Evolutionary conservation across 1,139 yeast species (phyloP), one percentile per base, ranked within the genome.

Genomic region (Candida mesenterica): DNA sequence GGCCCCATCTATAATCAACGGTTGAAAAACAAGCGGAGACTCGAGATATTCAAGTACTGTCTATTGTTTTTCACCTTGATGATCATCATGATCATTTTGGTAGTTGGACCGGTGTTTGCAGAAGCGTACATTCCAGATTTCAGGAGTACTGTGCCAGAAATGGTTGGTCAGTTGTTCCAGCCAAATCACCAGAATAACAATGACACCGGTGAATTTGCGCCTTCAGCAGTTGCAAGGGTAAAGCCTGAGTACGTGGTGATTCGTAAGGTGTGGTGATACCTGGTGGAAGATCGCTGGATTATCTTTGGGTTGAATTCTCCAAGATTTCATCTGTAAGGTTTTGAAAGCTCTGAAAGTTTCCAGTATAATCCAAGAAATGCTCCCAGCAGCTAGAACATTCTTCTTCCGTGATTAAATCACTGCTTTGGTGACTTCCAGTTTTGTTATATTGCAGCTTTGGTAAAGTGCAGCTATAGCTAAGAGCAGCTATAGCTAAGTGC

Each of bases 151-250:
- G 20, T 53, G 3, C 56, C 59, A 4, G 30, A 40, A 3, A 39
- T 53, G 31, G 53, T 39, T 45, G 59, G 48, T 10, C 74, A 72
- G 2, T 47, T 80, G 14, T 53, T 79, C 3, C 87, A 81, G 48
- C 87, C 87, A 0, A 66, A 59, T 22, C 48, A 56, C 24, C 85
- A 79, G 49, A 62, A 69, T 31, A 77, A 79, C 42, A 79, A 80
- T 49, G 86, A 80, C 48, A 80, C 86, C 0, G 87, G 85, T 0
- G 59, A 61, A 0, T 13, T 7, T 5, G 64, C 63, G 3, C 64
- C 64, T 2, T 13, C 30, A 2, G 27, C 30, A 18, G 41, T 59
- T n/a, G 39, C 45, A 8, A 31, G 55, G 33, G 49, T 34, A 1
- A 43, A 40, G 19, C 63, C 62, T 2, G 48, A 40, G 18, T 6